Evolutionary conservation across 2,329 filamentous ascomycete genomes (phyloP).

Genomic region (Pestalotiopsis sp.): DNA sequence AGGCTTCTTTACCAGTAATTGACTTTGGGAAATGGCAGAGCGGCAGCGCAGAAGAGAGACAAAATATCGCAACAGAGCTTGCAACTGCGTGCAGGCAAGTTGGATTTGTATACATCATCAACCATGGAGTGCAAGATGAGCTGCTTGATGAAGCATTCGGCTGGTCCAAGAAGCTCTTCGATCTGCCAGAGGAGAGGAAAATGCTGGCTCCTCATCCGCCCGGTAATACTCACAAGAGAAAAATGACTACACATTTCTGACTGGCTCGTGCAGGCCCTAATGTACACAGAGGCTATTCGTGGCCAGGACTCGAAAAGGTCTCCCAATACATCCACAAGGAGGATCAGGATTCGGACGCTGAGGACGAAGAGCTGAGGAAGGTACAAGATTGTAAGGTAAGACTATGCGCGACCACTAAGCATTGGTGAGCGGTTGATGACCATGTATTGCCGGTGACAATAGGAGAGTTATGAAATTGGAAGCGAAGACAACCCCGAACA

Average conservation of each 20-base stretch:
- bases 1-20: constrained; percentile 22
- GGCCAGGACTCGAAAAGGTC: constrained; percentile 54
- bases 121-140: constrained; percentile 32
- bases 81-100: constrained; percentile 30
- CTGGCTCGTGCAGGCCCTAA: constrained; percentile 33
- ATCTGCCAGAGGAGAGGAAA: constrained; percentile 31
- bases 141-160: constrained; percentile 37
- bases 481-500: constrained; percentile 43
- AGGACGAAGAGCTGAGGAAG: constrained; percentile 40
- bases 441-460: background rate
- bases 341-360: constrained; percentile 36
- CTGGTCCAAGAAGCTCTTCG: constrained; percentile 33
- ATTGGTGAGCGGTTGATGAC: constrained; percentile 16
- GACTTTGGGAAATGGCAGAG: constrained; percentile 23
- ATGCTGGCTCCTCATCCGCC: constrained; percentile 37
- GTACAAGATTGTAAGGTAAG: constrained; percentile 50
- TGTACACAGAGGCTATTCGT: constrained; percentile 55
- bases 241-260: background rate
- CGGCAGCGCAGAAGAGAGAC: constrained; percentile 21
- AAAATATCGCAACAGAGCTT: constrained; percentile 27
- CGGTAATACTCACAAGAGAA: background rate
- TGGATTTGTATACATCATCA: constrained; percentile 32
- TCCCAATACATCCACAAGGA: constrained; percentile 42
- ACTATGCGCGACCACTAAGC: background rate
- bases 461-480: constrained; percentile 55